Base-by-base conservation (phyloP, 371 early-diverging fungal genomes). In the Mortierella sp. region DNA sequence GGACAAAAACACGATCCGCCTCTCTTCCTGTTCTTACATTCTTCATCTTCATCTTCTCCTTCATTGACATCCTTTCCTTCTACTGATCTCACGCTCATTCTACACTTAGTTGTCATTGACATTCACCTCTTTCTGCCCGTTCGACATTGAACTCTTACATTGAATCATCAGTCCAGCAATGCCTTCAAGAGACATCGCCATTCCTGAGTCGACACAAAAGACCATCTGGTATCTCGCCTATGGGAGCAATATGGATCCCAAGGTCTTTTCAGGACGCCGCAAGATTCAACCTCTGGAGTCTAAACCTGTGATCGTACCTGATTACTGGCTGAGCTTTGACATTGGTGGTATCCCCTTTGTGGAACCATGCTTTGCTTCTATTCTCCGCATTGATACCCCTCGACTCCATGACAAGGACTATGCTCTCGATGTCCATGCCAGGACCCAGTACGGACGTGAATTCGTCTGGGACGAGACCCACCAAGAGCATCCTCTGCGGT, bases 301-400 rank as follows among this genome's bases (percentile, higher is more conserved):
- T 17, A 39, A 32, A 1, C 68, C 79, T 4, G 84, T 82, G 28
- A 43, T 56, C 17, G 84, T 81, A 4, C 80, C 79, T 2, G 78
- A 66, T 6, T 86, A 83, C 56, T 79, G 79, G 76, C 72, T 86
- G 23, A 80, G 81, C 12, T 84, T 83, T 46, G 83, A 84, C 31
- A 79, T 82, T 64, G 70, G 52, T 6, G 86, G 84, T 0, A 37
- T 81, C 15, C 83, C 83, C 11, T 86, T 72, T 59, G 50, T 81
- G 34, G 86, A 84, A 59, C 86, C 86, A 8, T 80, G 80, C 27
- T 86, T 86, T 42, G 86, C 80, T n/a, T 70, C 81, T 5, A 83
- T 84, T 61, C 60, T 67, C 31, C 66, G 66, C 46, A 73, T 65
- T 32, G 55, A 70, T 30, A 28, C 3, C 6, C 1, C 50, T 5